These are phyloP conservation scores for Melampsora americana DNA, from an alignment of 1,284 basidiomycete genomes.

Conservation along the genomic window DNA sequence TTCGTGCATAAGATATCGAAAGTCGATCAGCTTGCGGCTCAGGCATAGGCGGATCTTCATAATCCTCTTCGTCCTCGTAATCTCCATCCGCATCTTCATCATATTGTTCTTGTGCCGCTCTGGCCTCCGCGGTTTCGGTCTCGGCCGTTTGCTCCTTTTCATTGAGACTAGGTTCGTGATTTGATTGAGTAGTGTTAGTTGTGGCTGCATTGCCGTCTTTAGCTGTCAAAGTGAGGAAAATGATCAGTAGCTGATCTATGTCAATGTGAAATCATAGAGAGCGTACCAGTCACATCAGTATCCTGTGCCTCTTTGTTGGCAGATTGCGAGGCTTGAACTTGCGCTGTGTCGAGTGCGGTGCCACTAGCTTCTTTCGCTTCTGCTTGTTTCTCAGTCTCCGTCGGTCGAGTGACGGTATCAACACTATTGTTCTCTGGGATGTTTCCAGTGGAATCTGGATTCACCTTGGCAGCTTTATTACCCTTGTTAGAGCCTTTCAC, in stretches of 20 bases:
- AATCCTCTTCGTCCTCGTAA: constrained; percentile 40
- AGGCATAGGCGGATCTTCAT: constrained; percentile 47
- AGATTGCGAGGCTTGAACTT: too few relatives aligned
- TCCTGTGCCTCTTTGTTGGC: too few relatives aligned
- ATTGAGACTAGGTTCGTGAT: constrained; percentile 41
- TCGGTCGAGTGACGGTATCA: not conserved
- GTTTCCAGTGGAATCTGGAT: not conserved
- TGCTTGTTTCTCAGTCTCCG: not conserved
- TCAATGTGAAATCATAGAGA: too few relatives aligned
- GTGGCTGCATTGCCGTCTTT: not conserved
- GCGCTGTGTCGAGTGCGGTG: too few relatives aligned
- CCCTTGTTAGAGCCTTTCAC: not conserved
- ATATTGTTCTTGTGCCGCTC: constrained; percentile 16
- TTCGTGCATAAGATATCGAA: constrained; percentile 89
- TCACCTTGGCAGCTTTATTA: constrained; percentile 1
- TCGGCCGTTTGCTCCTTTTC: constrained; percentile 47
- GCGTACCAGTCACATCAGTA: too few relatives aligned
- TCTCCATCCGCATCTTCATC: constrained; percentile 43
- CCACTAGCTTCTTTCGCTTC: not conserved
- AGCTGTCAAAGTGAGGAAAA: too few relatives aligned
- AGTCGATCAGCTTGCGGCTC: constrained; percentile 59
- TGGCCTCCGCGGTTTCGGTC: constrained; percentile 55
- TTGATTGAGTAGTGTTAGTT: constrained; percentile 28
- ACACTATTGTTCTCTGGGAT: too few relatives aligned
- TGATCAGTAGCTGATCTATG: too few relatives aligned